Evolutionary conservation across 148 eudicot species (phyloP).

Genomic region (Vaccinium macrocarpon): DNA sequence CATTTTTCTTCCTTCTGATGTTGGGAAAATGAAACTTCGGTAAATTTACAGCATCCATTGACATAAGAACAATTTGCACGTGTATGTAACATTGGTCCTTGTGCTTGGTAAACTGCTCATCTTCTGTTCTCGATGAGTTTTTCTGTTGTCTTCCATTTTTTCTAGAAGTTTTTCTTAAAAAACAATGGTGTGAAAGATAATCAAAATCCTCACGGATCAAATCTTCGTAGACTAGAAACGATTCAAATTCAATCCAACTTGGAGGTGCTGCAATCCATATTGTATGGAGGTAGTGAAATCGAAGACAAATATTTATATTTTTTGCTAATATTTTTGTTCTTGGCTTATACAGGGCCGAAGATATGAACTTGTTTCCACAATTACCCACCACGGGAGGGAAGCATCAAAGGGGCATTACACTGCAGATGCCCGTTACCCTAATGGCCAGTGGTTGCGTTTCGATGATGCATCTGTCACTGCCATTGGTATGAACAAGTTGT

Average conservation of each 20-base stretch:
- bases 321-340: not conserved
- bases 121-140: not conserved
- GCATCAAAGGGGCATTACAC: constrained; percentile 97
- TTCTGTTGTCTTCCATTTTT: not conserved
- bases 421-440: constrained; percentile 71
- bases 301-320: not conserved
- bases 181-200: not conserved
- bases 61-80: not conserved
- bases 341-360: constrained; percentile 56
- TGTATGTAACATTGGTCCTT: not conserved
- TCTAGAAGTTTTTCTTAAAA: not conserved
- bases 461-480: constrained; percentile 78
- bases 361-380: constrained; percentile 83
- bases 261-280: not conserved
- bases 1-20: not conserved
- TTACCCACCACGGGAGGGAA: constrained; percentile 91
- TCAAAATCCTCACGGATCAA: not conserved
- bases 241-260: not conserved
- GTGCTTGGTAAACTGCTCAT: not conserved
- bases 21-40: not conserved
- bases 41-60: not conserved
- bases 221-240: not conserved
- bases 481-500: constrained; percentile 61
- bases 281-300: not conserved
- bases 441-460: constrained; percentile 82